phyloP scores from a whole-genome alignment of 2,329 filamentous ascomycete genomes.

The Aspergillus tamarii region DNA sequence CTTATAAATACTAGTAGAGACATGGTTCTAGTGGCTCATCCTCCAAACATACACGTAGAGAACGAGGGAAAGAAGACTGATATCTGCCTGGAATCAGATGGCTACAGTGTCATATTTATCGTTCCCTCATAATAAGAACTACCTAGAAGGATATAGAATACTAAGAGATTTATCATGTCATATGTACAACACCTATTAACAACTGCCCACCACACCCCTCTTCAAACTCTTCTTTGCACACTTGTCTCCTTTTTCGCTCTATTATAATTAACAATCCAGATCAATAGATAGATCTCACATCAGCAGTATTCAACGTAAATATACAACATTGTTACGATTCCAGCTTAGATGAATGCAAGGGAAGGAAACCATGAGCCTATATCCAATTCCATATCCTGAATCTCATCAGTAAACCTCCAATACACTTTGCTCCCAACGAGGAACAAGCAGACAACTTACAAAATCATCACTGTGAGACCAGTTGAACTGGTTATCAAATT shows the following conservation, averaged over 20 bases:
- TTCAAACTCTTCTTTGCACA: too few relatives aligned
- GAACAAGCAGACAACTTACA: background rate
- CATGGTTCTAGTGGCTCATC: background rate
- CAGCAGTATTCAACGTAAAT: background rate
- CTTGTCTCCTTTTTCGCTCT: background rate
- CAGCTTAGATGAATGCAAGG: background rate
- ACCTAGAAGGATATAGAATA: background rate
- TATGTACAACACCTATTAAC: background rate
- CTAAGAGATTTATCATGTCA: background rate
- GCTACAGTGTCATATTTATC: too few relatives aligned
- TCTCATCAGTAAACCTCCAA: background rate
- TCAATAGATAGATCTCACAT: background rate
- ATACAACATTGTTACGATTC: background rate
- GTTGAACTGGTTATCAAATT: background rate
- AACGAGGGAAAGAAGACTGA: background rate
- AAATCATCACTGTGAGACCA: background rate
- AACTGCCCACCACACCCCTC: too few relatives aligned
- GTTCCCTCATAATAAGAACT: too few relatives aligned
- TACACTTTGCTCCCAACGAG: background rate
- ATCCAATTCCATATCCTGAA: background rate
- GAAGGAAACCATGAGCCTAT: background rate
- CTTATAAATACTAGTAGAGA: too few relatives aligned
- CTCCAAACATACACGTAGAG: background rate
- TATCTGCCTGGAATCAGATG: background rate
- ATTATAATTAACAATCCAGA: background rate